Conservation (phyloP, 179 eudicot species). For the Carnegiea gigantea region DNA sequence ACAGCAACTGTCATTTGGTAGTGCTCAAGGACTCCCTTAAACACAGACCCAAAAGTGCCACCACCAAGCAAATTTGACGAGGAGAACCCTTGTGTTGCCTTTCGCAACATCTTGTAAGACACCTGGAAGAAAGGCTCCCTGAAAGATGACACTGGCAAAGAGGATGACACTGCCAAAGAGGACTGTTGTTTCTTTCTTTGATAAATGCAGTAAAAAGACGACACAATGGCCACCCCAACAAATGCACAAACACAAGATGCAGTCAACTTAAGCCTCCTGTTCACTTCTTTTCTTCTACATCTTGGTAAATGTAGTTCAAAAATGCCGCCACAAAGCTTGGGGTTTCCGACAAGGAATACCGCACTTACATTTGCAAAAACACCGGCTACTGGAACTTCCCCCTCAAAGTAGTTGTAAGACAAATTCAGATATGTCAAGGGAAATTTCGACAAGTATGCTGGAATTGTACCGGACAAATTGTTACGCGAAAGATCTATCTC, state of each 20-base stretch:
- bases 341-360: background rate
- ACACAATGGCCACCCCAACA: background rate
- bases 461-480: slow-evolving; percentile 4
- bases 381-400: background rate
- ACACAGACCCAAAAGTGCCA: too few species aligned
- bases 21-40: too few species aligned
- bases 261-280: background rate
- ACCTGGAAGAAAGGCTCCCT: slow-evolving; percentile 4
- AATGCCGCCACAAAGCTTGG: background rate
- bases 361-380: background rate
- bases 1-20: too few species aligned
- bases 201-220: background rate
- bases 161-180: too few species aligned
- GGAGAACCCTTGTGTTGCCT: too few species aligned
- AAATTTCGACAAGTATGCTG: background rate
- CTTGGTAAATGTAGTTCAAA: background rate
- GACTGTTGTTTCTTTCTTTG: too few species aligned
- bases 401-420: background rate
- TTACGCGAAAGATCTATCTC: slow-evolving; percentile 26
- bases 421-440: background rate
- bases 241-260: background rate
- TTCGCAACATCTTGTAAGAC: too few species aligned
- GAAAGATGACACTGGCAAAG: background rate
- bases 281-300: background rate
- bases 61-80: too few species aligned